Base-by-base conservation (phyloP, 129 eudicot species). In the Pseudognaphalium luteoalbum region DNA sequence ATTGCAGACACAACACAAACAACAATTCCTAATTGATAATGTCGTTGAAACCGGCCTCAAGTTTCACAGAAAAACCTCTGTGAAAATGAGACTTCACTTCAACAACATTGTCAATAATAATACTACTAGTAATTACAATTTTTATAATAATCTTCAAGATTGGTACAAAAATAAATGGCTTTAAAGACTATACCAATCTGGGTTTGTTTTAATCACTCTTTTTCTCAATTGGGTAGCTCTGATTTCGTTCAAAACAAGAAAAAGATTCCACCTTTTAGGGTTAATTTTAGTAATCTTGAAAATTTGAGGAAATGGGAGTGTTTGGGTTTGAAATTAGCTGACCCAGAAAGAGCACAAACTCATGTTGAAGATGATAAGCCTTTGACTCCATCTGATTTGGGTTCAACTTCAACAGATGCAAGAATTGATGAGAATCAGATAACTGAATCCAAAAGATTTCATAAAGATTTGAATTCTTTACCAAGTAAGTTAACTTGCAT, bases 321-420 rank as follows among this genome's bases (percentile, higher is more conserved):
- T 63, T 60, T 74, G 77, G 79, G 69, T 44, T 75, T 75, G 66
- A 80, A 75, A 68, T 78, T 85, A 61, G 79, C 77, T 3, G 80
- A 85, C 52, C 69, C 75, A 2, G 84, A 81, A 62, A 81, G 86
- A 84, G 89, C 92, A 12, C 81, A 66, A 33, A 86, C 87, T 5
- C 87, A 84, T 78, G 90, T 88, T 72, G 98, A 88, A 54, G 95
- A 85, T 83, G 95, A 90, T 10, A 83, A 76, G 82, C 83, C 88
- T 22, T 79, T 86, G 42, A 69, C 76, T 65, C 66, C 78, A 22
- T 60, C 86, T 76, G 91, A 54, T 35, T 75, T 77, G 83, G 83
- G 67, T 76, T 70, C 83, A 34, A 35, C 22, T 59, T 62, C 79
- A 63, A 65, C 62, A 39, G 80, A 74, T 66, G 74, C 6, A 5